Conservation (phyloP, 2,329 filamentous ascomycete species). For the Xylariaceae sp. region DNA sequence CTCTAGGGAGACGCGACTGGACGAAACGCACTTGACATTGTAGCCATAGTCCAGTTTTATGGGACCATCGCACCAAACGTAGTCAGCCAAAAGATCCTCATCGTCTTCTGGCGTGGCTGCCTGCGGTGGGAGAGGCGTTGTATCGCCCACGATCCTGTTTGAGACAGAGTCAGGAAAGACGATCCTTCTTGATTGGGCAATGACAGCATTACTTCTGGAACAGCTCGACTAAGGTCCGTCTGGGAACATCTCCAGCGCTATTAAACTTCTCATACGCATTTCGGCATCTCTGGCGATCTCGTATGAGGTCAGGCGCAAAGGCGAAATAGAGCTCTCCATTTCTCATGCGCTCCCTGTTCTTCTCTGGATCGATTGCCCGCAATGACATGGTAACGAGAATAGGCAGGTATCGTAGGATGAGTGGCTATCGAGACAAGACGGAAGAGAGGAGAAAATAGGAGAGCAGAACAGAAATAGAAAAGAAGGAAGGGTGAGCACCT, state of each 20-base stretch:
- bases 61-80: slow-evolving; percentile 65
- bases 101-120: slow-evolving; percentile 56
- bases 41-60: slow-evolving; percentile 72
- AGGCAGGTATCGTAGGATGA: neutral
- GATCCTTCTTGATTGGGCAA: neutral
- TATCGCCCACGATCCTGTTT: slow-evolving; percentile 56
- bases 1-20: slow-evolving; percentile 15
- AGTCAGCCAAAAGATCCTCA: slow-evolving; percentile 54
- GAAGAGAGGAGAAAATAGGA: neutral
- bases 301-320: slow-evolving; percentile 62
- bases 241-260: slow-evolving; percentile 50
- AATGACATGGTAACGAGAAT: slow-evolving; percentile 19
- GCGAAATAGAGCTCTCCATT: slow-evolving; percentile 68
- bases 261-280: slow-evolving; percentile 60
- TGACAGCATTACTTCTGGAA: slow-evolving; percentile 59
- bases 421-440: neutral
- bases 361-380: slow-evolving; percentile 35
- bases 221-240: slow-evolving; percentile 59
- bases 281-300: slow-evolving; percentile 57
- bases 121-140: slow-evolving; percentile 55
- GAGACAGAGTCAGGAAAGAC: slow-evolving; percentile 6
- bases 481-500: neutral
- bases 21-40: slow-evolving; percentile 52
- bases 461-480: neutral
- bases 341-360: slow-evolving; percentile 53